Evolutionary conservation across 768 basidiomycete genomes (phyloP).

Genomic region (Lactarius indigo): DNA sequence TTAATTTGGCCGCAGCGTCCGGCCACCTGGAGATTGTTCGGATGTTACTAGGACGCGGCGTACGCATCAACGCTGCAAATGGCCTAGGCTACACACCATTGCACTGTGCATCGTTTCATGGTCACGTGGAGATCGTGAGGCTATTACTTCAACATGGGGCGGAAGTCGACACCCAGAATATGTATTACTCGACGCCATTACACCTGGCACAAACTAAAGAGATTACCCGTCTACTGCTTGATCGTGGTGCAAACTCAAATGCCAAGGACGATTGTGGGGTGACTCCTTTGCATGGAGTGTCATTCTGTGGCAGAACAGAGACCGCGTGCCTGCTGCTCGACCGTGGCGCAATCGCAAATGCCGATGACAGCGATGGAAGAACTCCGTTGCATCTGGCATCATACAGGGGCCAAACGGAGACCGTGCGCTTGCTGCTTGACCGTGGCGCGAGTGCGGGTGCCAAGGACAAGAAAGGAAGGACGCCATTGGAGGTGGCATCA

Average conservation of each 20-base stretch:
- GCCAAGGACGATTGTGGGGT: neutral
- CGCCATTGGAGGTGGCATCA: neutral
- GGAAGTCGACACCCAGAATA: neutral
- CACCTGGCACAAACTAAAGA: neutral
- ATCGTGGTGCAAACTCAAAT: neutral
- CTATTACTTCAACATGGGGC: neutral
- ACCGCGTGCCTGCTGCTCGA: neutral
- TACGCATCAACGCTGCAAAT: neutral
- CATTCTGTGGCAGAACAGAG: neutral
- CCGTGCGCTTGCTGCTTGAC: too few relatives aligned
- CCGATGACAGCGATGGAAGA: too few relatives aligned
- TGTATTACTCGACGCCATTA: too few relatives aligned
- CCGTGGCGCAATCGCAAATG: too few relatives aligned
- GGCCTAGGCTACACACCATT: neutral
- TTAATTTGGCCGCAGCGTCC: neutral
- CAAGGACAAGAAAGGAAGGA: neutral
- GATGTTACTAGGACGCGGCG: neutral
- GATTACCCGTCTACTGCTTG: neutral
- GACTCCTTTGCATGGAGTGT: neutral
- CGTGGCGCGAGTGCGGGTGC: too few relatives aligned
- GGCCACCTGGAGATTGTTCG: neutral
- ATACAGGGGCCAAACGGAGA: too few relatives aligned
- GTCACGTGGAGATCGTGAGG: too few relatives aligned
- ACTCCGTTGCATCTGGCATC: too few relatives aligned
- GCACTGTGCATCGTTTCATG: neutral